Evolutionary conservation across 805 yeast genomes (phyloP), one percentile per base, ranked within the genome.

Genomic region (Hanseniaspora hatyaiensis): DNA sequence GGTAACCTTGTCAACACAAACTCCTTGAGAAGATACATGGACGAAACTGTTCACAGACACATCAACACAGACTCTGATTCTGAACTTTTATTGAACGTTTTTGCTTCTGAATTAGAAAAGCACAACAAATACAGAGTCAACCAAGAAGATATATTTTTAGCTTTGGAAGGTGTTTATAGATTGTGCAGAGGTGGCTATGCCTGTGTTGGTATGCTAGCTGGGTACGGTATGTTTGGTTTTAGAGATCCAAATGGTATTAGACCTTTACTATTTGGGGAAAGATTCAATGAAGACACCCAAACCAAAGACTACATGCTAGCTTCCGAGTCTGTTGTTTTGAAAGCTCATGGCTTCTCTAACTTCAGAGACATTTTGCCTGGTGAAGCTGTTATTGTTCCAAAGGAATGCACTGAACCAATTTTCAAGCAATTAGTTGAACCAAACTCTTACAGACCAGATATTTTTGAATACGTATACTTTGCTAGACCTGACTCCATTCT

Each of bases 221-320:
- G 98, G 40, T 92, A 81, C 65, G 97, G 96, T 39, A 60, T 92
- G 52, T 78, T 92, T 59, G 98, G 96, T 0, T 92, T 92, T 71
- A 77, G 98, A 65, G 98, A 92, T 66, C 96, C 98, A 29, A 80
- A 89, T 60, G 98, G 97, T 53, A 85, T 92, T 56, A 77, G 98
- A 61, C 98, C 98, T 2, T 69, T 89, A 48, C 70, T 87, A 30
- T 75, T 76, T 55, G 98, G 98, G 50, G 89, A 83, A 66, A 77
- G 98, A 58, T 57, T 64, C 36, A 77, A 77, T 54, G 66, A 65
- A 6, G 78, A 83, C 58, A 95, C 94, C 15, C 23, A 40, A 4
- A 53, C 76, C 12, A 71, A 68, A 46, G 98, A 92, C 64, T 87
- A 85, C 65, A 86, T 92, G 96, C 69, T 92, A 57, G 95, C 97